Evolutionary conservation across 1,139 yeast species (phyloP).

Genomic region (Sugiyamaella grinbergsii): DNA sequence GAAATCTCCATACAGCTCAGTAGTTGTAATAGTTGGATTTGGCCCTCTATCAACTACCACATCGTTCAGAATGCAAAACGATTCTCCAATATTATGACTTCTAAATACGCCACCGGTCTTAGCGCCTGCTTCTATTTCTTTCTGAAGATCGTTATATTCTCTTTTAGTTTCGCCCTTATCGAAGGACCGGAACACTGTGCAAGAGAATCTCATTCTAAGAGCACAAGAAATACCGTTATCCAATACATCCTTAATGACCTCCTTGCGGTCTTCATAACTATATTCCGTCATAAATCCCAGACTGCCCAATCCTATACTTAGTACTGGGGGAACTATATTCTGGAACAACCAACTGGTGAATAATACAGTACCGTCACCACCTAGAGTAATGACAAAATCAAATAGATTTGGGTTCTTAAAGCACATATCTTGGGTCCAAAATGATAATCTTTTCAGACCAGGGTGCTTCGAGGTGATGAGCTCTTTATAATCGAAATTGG

Average conservation of each 20-base stretch:
- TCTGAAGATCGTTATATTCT: slow-evolving; percentile 36
- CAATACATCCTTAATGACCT: slow-evolving; percentile 58
- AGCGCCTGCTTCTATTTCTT: slow-evolving; percentile 42
- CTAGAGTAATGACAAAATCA: slow-evolving; percentile 63
- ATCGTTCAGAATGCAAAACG: slow-evolving; percentile 75
- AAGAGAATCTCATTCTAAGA: slow-evolving; percentile 74
- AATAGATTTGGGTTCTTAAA: slow-evolving; percentile 49
- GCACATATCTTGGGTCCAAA: slow-evolving; percentile 61
- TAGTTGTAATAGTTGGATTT: slow-evolving; percentile 71
- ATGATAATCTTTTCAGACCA: slow-evolving; percentile 49
- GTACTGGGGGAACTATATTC: slow-evolving; percentile 76
- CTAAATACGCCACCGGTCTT: slow-evolving; percentile 35
- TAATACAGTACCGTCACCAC: slow-evolving; percentile 90
- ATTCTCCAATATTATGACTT: slow-evolving; percentile 42
- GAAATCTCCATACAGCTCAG: slow-evolving; percentile 76
- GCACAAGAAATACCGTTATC: slow-evolving; percentile 66
- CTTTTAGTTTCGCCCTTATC: slow-evolving; percentile 27
- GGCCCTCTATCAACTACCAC: slow-evolving; percentile 85
- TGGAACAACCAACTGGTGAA: slow-evolving; percentile 65
- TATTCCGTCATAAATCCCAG: slow-evolving; percentile 83
- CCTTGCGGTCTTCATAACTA: slow-evolving; percentile 57
- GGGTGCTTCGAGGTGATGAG: slow-evolving; percentile 45
- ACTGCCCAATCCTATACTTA: slow-evolving; percentile 80
- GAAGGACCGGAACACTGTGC: slow-evolving; percentile 59
- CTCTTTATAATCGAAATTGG: slow-evolving; percentile 49